Evolutionary conservation across 257 asterid species (phyloP).

Genomic region (Jacaranda copaia): DNA sequence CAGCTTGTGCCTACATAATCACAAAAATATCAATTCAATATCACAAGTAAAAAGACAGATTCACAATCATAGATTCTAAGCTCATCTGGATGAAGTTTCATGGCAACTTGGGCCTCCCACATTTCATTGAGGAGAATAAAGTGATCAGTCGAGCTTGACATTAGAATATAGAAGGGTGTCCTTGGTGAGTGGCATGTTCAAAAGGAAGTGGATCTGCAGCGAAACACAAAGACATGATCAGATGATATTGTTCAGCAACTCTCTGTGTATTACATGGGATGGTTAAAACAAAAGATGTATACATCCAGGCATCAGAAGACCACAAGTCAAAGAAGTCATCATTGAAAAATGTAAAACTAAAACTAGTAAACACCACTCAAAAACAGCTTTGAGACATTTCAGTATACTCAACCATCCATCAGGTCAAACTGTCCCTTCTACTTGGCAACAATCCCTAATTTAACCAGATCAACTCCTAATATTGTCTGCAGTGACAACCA

Average conservation of each 20-base stretch:
- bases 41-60: constrained; percentile 33
- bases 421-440: not conserved
- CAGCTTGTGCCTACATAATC: constrained; percentile 35
- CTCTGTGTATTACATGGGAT: not conserved
- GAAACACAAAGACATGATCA: constrained; percentile 33
- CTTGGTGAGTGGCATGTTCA: constrained; percentile 88
- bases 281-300: not conserved
- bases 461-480: constrained; percentile 13
- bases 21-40: constrained; percentile 30
- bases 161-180: constrained; percentile 95
- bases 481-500: not conserved
- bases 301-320: not conserved
- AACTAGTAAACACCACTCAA: not conserved
- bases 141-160: constrained; percentile 81
- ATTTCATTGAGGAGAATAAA: constrained; percentile 35
- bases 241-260: constrained; percentile 22
- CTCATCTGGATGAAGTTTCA: constrained; percentile 40
- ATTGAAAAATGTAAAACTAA: not conserved
- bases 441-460: not conserved
- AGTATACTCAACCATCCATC: constrained; percentile 1
- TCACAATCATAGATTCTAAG: constrained; percentile 27
- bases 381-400: not conserved
- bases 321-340: not conserved
- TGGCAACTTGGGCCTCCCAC: constrained; percentile 35
- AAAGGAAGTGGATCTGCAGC: constrained; percentile 76